phyloP scores from a whole-genome alignment of 2,329 filamentous ascomycete species.

The Aureobasidium sp. region DNA sequence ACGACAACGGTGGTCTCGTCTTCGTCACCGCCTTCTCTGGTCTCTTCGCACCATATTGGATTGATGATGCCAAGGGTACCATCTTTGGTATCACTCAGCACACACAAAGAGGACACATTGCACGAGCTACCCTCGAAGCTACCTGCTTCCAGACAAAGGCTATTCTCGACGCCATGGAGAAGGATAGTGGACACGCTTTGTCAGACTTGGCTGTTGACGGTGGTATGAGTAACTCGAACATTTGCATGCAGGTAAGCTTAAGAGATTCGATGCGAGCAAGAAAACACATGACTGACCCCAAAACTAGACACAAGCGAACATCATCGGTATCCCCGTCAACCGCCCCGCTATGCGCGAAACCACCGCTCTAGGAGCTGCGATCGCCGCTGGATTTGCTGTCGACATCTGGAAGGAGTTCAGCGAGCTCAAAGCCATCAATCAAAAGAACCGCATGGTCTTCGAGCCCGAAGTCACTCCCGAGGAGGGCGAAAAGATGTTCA shows the following conservation, averaged over 20 bases:
- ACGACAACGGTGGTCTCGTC: conserved; percentile 70
- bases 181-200: conserved; percentile 66
- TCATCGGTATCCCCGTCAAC: conserved; percentile 71
- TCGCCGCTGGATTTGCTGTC: conserved; percentile 72
- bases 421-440: conserved; percentile 46
- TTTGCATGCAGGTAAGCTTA: conserved; percentile 64
- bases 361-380: conserved; percentile 73
- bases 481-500: conserved; percentile 19
- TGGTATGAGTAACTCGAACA: conserved; percentile 75
- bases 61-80: conserved; percentile 78
- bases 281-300: background rate
- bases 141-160: conserved; percentile 85
- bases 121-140: conserved; percentile 75
- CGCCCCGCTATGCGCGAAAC: conserved; percentile 81
- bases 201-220: conserved; percentile 71
- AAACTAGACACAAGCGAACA: conserved; percentile 65
- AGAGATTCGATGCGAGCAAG: background rate
- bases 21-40: conserved; percentile 81
- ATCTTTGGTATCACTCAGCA: conserved; percentile 73
- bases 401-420: conserved; percentile 66
- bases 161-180: conserved; percentile 82
- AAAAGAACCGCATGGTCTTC: conserved; percentile 19
- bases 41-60: conserved; percentile 84
- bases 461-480: conserved; percentile 17
- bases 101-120: conserved; percentile 73